phyloP scores from a whole-genome alignment of 2,329 filamentous ascomycete genomes.

The Hawksworthiomyces lignivorus region DNA sequence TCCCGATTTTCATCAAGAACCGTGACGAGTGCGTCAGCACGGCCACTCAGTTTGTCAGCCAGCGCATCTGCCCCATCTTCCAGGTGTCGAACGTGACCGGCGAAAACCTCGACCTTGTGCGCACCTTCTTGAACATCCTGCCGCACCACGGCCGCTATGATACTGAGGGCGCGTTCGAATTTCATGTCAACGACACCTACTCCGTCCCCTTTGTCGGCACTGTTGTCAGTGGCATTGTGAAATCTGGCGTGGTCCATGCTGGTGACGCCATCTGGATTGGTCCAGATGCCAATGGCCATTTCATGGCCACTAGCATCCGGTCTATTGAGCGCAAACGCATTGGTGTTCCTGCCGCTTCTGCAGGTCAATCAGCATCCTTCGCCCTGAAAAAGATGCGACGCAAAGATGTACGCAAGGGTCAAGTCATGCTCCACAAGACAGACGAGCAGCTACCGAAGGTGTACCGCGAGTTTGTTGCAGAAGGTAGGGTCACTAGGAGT shows the following conservation, averaged over 20 bases:
- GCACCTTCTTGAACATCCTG: constrained; percentile 88
- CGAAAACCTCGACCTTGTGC: constrained; percentile 79
- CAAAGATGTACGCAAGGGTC: constrained; percentile 93
- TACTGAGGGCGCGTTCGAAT: constrained; percentile 79
- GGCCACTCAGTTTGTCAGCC: constrained; percentile 89
- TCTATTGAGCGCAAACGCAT: constrained; percentile 95
- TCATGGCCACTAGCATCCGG: constrained; percentile 76
- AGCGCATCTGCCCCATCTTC: constrained; percentile 93
- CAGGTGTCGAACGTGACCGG: constrained; percentile 98
- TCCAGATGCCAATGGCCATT: constrained; percentile 84
- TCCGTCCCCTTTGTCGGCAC: constrained; percentile 96
- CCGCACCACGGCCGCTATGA: constrained; percentile 94
- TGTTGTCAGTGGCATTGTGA: constrained; percentile 90
- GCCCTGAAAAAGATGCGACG: constrained; percentile 79
- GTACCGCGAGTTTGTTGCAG: constrained; percentile 68
- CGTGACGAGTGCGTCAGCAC: constrained; percentile 91
- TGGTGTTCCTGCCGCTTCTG: constrained; percentile 75
- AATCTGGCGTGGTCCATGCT: constrained; percentile 76
- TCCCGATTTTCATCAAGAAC: constrained; percentile 90
- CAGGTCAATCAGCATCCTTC: constrained; percentile 88
- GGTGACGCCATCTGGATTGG: constrained; percentile 88
- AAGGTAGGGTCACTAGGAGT: constrained; percentile 49
- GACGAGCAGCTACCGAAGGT: constrained; percentile 66
- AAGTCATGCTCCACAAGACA: constrained; percentile 85
- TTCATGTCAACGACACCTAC: constrained; percentile 95